Conservation (phyloP, 1,139 yeast genomes). For the Kodamaea alishanica region DNA sequence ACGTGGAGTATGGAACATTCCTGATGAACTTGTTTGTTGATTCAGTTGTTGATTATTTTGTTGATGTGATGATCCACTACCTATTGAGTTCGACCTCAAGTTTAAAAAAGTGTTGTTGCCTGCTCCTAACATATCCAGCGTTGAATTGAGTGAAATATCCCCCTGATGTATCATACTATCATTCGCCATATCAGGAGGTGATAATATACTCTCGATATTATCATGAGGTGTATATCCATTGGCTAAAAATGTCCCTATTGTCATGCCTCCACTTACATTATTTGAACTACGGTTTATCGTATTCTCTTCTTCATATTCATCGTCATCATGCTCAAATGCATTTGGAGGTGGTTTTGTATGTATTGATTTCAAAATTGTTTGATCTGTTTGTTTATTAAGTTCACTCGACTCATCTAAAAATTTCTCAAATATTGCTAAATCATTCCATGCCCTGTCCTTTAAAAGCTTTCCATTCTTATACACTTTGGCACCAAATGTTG, state of each 20-base stretch:
- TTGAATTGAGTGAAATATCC: constrained; percentile 32
- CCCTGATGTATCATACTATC: constrained; percentile 30
- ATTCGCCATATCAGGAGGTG: constrained; percentile 23
- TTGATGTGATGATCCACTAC: constrained; percentile 8
- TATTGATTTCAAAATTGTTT: constrained; percentile 32
- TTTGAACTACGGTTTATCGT: constrained; percentile 3
- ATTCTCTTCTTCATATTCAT: constrained; percentile 4
- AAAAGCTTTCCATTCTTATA: constrained; percentile 32
- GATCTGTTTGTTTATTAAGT: constrained; percentile 23
- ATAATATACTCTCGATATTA: constrained; percentile 13
- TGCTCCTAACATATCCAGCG: constrained; percentile 29
- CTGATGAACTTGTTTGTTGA: constrained; percentile 9
- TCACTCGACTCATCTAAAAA: constrained; percentile 23
- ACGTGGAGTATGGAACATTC: constrained; percentile 36
- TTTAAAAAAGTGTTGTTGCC: constrained; percentile 28
- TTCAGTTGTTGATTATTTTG: constrained; percentile 9
- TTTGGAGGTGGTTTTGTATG: constrained; percentile 16
- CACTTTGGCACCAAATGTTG: constrained; percentile 39
- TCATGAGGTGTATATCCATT: constrained; percentile 29
- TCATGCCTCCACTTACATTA: constrained; percentile 8
- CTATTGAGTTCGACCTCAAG: constrained; percentile 18
- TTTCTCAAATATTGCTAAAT: constrained; percentile 29
- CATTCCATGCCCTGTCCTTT: constrained; percentile 37
- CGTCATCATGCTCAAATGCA: constrained; percentile 10
- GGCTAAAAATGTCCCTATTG: constrained; percentile 34